phyloP scores from a whole-genome alignment of 2,329 filamentous ascomycete genomes.

The Ramularia endophylla region DNA sequence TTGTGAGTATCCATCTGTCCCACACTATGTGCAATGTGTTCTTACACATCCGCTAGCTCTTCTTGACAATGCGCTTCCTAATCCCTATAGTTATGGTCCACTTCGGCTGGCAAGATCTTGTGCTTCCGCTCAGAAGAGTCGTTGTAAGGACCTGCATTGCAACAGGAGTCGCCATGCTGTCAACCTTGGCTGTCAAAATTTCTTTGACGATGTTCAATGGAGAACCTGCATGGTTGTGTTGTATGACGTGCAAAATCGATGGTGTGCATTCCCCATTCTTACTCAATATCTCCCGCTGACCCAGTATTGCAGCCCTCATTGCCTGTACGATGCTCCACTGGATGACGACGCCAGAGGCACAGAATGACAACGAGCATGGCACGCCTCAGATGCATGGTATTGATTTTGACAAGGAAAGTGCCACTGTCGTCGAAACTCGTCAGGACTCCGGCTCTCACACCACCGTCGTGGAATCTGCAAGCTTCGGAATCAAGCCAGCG shows the following conservation, averaged over 20 bases:
- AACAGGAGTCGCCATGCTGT: slow-evolving; percentile 15
- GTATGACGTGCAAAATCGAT: slow-evolving; percentile 20
- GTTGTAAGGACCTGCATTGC: slow-evolving; percentile 13
- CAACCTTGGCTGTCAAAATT: slow-evolving; percentile 16
- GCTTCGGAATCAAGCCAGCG: background rate
- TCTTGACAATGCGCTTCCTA: slow-evolving; percentile 17
- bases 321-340: slow-evolving; percentile 13
- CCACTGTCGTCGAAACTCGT: background rate
- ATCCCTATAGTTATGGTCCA: slow-evolving; percentile 16
- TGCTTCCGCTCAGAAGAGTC: slow-evolving; percentile 12
- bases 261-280: slow-evolving; percentile 1
- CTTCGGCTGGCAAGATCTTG: slow-evolving; percentile 12
- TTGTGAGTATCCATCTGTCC: slow-evolving; percentile 6
- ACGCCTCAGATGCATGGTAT: slow-evolving; percentile 11
- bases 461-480: slow-evolving; percentile 1
- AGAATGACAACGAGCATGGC: slow-evolving; percentile 3
- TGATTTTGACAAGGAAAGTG: slow-evolving; percentile 12
- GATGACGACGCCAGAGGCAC: slow-evolving; percentile 10
- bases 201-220: slow-evolving; percentile 18
- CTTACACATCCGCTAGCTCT: slow-evolving; percentile 7
- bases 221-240: slow-evolving; percentile 19
- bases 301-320: slow-evolving; percentile 9
- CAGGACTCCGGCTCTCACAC: slow-evolving; percentile 2
- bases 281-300: slow-evolving; percentile 1
- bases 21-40: background rate